Percentiles rank a stretch among this genome's conserved stretches.
Evolutionary conservation across 2,329 filamentous ascomycete species (phyloP).

Genomic region (Tricladium varicosporioides): DNA sequence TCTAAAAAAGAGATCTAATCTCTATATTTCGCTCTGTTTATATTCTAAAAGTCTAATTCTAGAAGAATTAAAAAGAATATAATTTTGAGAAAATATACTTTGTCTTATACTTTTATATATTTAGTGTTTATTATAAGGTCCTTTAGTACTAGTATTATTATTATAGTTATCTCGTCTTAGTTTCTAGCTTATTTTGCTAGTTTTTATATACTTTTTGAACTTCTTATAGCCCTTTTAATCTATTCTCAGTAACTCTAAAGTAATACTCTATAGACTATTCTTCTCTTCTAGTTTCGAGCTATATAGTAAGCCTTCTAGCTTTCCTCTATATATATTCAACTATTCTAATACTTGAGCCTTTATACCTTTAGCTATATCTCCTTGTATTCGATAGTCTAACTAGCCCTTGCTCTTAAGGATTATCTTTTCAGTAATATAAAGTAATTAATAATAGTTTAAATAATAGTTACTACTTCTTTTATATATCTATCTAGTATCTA

Average conservation of each 20-base stretch:
- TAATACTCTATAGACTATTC: slow-evolving; percentile 2
- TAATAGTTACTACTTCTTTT: too few relatives aligned
- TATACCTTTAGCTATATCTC: slow-evolving; percentile 1
- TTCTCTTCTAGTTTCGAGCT: slow-evolving; percentile 13
- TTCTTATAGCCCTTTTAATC: slow-evolving; percentile 11
- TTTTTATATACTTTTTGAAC: slow-evolving; percentile 9
- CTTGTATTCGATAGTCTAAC: slow-evolving; percentile 4
- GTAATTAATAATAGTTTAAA: too few relatives aligned
- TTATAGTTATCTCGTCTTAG: background rate
- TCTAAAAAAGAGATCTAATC: too few relatives aligned
- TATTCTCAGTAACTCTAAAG: slow-evolving; percentile 3
- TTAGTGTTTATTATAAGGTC: too few relatives aligned
- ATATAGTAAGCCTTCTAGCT: slow-evolving; percentile 12
- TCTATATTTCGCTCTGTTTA: background rate
- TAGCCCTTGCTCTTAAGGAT: background rate
- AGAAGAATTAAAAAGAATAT: slow-evolving; percentile 15
- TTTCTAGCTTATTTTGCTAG: slow-evolving; percentile 16
- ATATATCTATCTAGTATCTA: too few relatives aligned
- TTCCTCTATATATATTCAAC: background rate
- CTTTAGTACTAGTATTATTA: slow-evolving; percentile 3
- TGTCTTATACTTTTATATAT: too few relatives aligned
- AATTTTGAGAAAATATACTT: background rate
- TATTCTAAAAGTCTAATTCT: slow-evolving; percentile 18
- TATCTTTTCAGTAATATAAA: too few relatives aligned
- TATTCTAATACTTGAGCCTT: background rate